Evolutionary conservation across 208 protist genomes (phyloP).

Genomic region (Acanthamoeba sp.): DNA sequence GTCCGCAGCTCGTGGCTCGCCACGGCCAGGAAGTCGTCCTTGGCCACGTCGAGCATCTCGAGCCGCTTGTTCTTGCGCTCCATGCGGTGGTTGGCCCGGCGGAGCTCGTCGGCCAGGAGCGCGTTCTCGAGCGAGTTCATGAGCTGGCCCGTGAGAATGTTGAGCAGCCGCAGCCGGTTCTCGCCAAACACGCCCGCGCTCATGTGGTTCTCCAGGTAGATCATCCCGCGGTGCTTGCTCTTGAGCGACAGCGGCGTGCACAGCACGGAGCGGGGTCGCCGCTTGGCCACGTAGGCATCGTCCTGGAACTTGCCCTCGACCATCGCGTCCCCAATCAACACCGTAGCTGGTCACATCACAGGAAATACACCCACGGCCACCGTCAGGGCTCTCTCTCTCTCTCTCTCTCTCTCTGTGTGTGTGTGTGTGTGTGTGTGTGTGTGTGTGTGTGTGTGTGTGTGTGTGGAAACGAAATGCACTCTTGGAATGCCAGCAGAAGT

Average conservation of each 20-base stretch:
- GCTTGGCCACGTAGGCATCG: background rate
- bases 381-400: no score
- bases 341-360: background rate
- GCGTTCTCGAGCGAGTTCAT: conserved; percentile 60
- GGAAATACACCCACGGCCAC: no score
- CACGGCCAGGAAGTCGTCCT: conserved; percentile 61
- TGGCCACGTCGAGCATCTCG: background rate
- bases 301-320: background rate
- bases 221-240: background rate
- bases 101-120: background rate
- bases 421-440: no score
- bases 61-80: conserved; percentile 10
- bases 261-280: conserved; percentile 16
- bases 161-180: background rate
- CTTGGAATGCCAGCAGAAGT: conserved; percentile 69
- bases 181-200: conserved; percentile 3
- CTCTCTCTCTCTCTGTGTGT: no score
- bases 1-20: conserved; percentile 82
- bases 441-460: no score
- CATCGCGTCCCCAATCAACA: background rate
- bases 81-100: background rate
- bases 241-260: conserved; percentile 37
- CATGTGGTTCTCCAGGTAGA: conserved; percentile 14
- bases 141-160: conserved; percentile 20
- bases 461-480: background rate